Evolutionary conservation across 148 eudicot species (phyloP).

Genomic region (Bassia scoparia): DNA sequence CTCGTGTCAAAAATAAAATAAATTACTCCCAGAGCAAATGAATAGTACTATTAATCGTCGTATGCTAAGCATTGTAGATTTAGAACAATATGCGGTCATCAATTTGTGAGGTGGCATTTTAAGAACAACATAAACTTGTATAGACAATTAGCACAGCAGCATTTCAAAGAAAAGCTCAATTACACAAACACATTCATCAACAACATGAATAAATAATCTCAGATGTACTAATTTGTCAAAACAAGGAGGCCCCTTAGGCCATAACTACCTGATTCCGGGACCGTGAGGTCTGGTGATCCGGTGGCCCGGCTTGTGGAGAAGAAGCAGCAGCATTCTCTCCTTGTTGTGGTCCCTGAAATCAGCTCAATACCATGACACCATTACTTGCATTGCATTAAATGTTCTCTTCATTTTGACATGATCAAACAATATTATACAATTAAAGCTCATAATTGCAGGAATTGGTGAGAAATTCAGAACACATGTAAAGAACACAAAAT

Average conservation of each 20-base stretch:
- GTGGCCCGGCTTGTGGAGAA: slow-evolving; percentile 34
- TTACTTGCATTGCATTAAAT: background rate
- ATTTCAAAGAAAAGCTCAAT: background rate
- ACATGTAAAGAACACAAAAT: too few species aligned
- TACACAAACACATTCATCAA: background rate
- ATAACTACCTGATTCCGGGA: slow-evolving; percentile 44
- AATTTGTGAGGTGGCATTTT: background rate
- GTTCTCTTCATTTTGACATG: slow-evolving; percentile 4
- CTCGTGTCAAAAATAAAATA: background rate
- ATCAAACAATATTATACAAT: slow-evolving; percentile 12
- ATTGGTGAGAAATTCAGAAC: background rate
- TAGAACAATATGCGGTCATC: background rate
- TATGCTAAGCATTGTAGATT: background rate
- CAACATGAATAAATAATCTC: background rate
- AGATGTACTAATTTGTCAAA: background rate
- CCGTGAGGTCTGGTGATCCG: slow-evolving; percentile 37
- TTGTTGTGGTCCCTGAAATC: slow-evolving; percentile 32
- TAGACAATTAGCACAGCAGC: background rate
- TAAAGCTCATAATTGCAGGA: background rate
- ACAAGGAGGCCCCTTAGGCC: background rate
- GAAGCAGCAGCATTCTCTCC: slow-evolving; percentile 27
- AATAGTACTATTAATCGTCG: background rate
- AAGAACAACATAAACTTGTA: background rate
- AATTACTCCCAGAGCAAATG: too few species aligned
- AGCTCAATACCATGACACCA: slow-evolving; percentile 9